Base-by-base conservation (phyloP, 257 asterid species). In the Galeopsis tetrahit region DNA sequence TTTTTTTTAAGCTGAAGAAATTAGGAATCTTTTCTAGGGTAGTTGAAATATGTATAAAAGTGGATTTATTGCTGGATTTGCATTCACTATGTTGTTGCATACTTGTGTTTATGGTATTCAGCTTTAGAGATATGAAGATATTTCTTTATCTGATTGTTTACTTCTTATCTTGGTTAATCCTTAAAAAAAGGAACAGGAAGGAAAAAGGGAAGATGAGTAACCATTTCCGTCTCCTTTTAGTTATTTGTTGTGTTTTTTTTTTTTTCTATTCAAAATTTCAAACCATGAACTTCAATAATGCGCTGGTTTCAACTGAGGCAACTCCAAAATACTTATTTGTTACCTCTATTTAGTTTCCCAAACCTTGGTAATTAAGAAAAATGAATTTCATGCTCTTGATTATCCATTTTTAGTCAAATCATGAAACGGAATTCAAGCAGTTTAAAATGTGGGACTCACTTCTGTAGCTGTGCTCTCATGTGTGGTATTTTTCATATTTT, bases 391-490 rank as follows among this genome's bases (percentile, higher is more conserved):
- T 36, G 40, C 49, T 57, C 32, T 42, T 31, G 6, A 28, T 59
- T 11, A 33, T 59, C 28, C 6, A 4, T 7, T 56, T 69, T 69
- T 9, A 56, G 36, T 52, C 63, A 52, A 34, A 36, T 51, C 36
- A 11, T 33, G 34, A 32, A 67, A 34, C 3, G 8, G 33, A 48
- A 56, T 3, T 67, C n/a, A 11, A 68, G 52, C 10, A 13, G 55
- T 21, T 17, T 38, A 28, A 39, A 21, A 0, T 33, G 48, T 70
- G 44, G 75, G 46, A 7, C 46, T 57, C 3, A 42, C 43, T 67
- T 66, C 66, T 60, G 7, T 68, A 14, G 28, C 9, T 69, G 48
- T 52, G n/a, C 49, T 72, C 63, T 36, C 11, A 5, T 60, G 2
- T 66, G 15, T 77, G 63, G 7, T 66, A 33, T 33, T 48, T 15